A percentile compares a stretch with the other conserved stretches of the same genome.
phyloP scores from a whole-genome alignment of 2,329 filamentous ascomycete genomes.

The Aspergillus tamarii region DNA sequence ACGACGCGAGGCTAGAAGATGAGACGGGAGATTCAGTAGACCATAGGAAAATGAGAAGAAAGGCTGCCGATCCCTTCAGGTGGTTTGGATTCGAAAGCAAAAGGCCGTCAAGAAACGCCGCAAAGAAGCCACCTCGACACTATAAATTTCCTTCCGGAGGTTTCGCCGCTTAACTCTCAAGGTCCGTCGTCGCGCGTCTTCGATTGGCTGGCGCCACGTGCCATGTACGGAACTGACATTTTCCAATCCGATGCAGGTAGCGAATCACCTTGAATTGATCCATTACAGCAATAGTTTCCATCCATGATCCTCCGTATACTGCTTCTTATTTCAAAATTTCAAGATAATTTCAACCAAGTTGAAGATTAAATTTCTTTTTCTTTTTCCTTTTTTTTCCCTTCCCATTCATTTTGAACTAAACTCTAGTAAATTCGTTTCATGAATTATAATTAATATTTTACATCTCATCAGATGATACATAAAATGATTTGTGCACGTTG shows the following conservation, averaged over 20 bases:
- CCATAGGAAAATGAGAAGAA: constrained; percentile 28
- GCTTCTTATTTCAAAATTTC: neutral
- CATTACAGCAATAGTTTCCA: too few species aligned
- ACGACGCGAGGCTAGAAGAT: constrained; percentile 20
- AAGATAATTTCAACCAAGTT: neutral
- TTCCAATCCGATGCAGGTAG: constrained; percentile 12
- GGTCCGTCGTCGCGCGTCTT: constrained; percentile 11
- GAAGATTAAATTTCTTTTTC: neutral
- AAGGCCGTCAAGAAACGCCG: constrained; percentile 6
- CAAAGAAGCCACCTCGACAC: constrained; percentile 33
- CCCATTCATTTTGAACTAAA: neutral
- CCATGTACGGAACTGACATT: constrained; percentile 22
- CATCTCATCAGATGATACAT: constrained; percentile 32
- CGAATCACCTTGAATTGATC: neutral
- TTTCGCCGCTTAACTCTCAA: constrained; percentile 26
- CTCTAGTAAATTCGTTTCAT: neutral
- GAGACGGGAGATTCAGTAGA: constrained; percentile 20
- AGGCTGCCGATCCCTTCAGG: constrained; percentile 5
- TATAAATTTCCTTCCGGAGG: constrained; percentile 26
- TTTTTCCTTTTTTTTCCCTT: neutral
- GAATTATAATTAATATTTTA: constrained; percentile 10
- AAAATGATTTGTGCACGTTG: constrained; percentile 40
- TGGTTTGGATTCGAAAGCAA: constrained; percentile 5
- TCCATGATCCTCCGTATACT: too few species aligned
- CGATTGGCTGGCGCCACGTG: constrained; percentile 27